Conservation (phyloP, 2,329 filamentous ascomycete genomes). For the Conoideocrella luteorostrata region DNA sequence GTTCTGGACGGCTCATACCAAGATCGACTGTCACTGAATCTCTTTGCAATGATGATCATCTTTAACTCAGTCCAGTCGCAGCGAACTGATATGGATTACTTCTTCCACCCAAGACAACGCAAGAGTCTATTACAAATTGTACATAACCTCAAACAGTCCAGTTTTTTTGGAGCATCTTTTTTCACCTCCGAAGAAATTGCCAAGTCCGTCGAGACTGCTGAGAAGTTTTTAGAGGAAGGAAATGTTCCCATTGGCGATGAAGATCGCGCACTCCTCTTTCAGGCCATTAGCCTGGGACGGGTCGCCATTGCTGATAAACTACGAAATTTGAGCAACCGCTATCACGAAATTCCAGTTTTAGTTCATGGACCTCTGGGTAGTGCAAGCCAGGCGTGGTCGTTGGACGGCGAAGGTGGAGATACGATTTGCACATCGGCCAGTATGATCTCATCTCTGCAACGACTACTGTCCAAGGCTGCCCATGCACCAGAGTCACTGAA, state of each 20-base stretch:
- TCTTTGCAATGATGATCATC: constrained; percentile 78
- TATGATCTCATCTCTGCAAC: constrained; percentile 47
- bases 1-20: constrained; percentile 76
- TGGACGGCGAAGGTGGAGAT: constrained; percentile 48
- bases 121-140: constrained; percentile 63
- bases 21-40: constrained; percentile 74
- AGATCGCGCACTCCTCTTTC: constrained; percentile 54
- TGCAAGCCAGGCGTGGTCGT: constrained; percentile 59
- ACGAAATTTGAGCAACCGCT: constrained; percentile 60
- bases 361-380: constrained; percentile 60
- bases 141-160: constrained; percentile 72
- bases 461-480: constrained; percentile 40
- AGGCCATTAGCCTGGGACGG: constrained; percentile 62
- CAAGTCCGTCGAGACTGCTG: constrained; percentile 58
- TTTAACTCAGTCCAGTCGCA: constrained; percentile 88
- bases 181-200: constrained; percentile 58
- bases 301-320: constrained; percentile 51
- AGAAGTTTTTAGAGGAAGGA: constrained; percentile 59
- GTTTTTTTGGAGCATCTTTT: constrained; percentile 79
- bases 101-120: constrained; percentile 73
- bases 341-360: constrained; percentile 73
- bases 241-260: constrained; percentile 50
- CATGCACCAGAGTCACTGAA: constrained; percentile 38
- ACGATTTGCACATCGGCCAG: constrained; percentile 41
- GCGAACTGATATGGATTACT: constrained; percentile 74